Evolutionary conservation across 176 grass and related monocot genomes (phyloP).

Genomic region (sorghum (Sorghum bicolor)): DNA sequence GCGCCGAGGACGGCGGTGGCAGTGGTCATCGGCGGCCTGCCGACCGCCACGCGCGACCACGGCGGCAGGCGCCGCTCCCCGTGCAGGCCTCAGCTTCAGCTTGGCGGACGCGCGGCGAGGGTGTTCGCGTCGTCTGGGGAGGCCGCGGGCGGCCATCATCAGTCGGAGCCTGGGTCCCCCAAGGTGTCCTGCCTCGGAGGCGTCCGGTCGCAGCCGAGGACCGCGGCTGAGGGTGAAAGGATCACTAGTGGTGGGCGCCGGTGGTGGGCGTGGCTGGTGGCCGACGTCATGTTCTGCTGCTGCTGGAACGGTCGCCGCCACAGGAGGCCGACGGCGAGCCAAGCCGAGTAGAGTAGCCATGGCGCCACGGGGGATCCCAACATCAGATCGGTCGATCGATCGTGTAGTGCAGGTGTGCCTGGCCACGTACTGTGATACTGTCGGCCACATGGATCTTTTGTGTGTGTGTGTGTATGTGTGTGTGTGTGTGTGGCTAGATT

Average conservation of each 20-base stretch:
- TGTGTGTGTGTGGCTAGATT: too few species aligned
- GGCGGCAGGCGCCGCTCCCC: background rate
- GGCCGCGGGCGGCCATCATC: background rate
- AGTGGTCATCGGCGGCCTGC: conserved; percentile 28
- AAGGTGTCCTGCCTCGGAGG: conserved; percentile 40
- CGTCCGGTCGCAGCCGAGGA: conserved; percentile 11
- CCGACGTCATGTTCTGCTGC: background rate
- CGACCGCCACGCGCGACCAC: background rate
- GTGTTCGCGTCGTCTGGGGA: conserved; percentile 31
- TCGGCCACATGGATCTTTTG: conserved; percentile 7
- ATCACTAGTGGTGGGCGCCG: background rate
- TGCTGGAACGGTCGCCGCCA: background rate
- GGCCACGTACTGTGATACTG: conserved; percentile 1
- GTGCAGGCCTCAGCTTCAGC: background rate
- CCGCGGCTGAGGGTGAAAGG: background rate
- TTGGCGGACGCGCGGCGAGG: background rate
- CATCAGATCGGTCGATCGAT: background rate
- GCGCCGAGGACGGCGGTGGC: background rate
- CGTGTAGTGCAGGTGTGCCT: background rate
- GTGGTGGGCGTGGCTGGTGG: background rate
- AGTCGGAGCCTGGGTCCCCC: conserved; percentile 35
- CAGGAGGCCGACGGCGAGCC: too few species aligned
- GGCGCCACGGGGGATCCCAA: background rate
- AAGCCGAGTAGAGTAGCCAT: background rate
- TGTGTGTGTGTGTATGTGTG: too few species aligned